Conservation (phyloP, 1,284 basidiomycete species). For the Cryptococcus deneoformans region DNA sequence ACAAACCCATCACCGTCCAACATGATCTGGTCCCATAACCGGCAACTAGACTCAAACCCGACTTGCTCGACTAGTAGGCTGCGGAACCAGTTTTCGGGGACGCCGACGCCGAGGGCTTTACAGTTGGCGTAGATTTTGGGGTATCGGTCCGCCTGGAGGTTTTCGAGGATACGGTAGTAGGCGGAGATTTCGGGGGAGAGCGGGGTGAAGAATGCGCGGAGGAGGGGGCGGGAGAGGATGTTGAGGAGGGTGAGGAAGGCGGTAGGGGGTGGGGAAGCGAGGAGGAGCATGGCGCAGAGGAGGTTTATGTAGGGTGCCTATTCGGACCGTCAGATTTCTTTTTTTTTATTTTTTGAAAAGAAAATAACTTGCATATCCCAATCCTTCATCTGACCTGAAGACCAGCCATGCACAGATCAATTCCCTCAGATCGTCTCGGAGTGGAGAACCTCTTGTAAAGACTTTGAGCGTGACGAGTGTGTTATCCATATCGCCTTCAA, state of each 20-base stretch:
- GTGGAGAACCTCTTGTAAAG: slow-evolving; percentile 74
- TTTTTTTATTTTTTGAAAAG: neutral
- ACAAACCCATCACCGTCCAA: slow-evolving; percentile 56
- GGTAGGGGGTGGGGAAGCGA: slow-evolving; percentile 71
- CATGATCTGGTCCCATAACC: slow-evolving; percentile 70
- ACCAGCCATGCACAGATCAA: slow-evolving; percentile 90
- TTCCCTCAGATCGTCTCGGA: slow-evolving; percentile 83
- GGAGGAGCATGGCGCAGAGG: slow-evolving; percentile 82
- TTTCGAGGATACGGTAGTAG: slow-evolving; percentile 49
- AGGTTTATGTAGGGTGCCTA: slow-evolving; percentile 48
- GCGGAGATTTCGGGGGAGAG: slow-evolving; percentile 75
- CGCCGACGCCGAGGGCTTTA: slow-evolving; percentile 61
- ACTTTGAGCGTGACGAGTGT: slow-evolving; percentile 88
- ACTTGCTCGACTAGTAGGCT: slow-evolving; percentile 82
- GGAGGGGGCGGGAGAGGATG: slow-evolving; percentile 76
- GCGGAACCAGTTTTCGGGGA: slow-evolving; percentile 62
- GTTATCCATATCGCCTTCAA: slow-evolving; percentile 74
- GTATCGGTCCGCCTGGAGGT: slow-evolving; percentile 57
- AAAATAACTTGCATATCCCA: slow-evolving; percentile 63
- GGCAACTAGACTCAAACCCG: slow-evolving; percentile 79
- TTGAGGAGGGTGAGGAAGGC: slow-evolving; percentile 88
- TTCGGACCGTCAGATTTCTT: slow-evolving; percentile 6
- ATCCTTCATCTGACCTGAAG: slow-evolving; percentile 78
- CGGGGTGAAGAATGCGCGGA: slow-evolving; percentile 81
- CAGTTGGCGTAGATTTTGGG: slow-evolving; percentile 97